Evolutionary conservation across 1,284 basidiomycete species (phyloP), one percentile per base, ranked within the genome.

Genomic region (Butyriboletus appendiculatus): DNA sequence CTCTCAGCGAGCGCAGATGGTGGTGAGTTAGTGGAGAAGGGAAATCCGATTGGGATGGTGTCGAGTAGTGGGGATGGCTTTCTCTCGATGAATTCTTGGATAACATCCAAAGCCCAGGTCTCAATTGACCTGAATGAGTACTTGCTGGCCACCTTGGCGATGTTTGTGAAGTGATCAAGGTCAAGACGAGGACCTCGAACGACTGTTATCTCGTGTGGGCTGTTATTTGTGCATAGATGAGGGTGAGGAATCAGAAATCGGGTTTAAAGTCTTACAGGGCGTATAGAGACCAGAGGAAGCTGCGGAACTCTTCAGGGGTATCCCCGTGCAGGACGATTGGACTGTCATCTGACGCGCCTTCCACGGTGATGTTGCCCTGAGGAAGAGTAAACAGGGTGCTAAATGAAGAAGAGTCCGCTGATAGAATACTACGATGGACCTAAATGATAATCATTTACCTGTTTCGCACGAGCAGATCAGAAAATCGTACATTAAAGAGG

Each of bases 91-190:
- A 79, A 83, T 58, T 82, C 80, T 52, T 85, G 81, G 45, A 88
- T 82, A 14, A 77, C 81, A 57, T 86, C 81, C 22, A 88, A 74
- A 1, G 84, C 76, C 86, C 86, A 88, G 0, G 78, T 82, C 64
- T 88, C 86, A 32, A 85, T 67, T 10, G 80, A 78, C 65, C 82
- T 85, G 78, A 88, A 87, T 34, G 81, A 77, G 61, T 88, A 88
- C 69, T 88, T 88, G 72, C 81, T 82, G 26, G 84, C 75, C 10
- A 86, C 73, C 16, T 76, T 76, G 6, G 82, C 81, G 54, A 88
- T 81, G 62, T 85, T 80, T 57, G 85, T 81, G 22, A 88, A 76
- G 24, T 76, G 76, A 37, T 71, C 68, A 10, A 88, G 74, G 54
- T 84, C 75, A n/a, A 78, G 72, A 37, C 69, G 68, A 32, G 75